Base-by-base conservation (phyloP, 768 basidiomycete species). In the Leccinum imitatum region DNA sequence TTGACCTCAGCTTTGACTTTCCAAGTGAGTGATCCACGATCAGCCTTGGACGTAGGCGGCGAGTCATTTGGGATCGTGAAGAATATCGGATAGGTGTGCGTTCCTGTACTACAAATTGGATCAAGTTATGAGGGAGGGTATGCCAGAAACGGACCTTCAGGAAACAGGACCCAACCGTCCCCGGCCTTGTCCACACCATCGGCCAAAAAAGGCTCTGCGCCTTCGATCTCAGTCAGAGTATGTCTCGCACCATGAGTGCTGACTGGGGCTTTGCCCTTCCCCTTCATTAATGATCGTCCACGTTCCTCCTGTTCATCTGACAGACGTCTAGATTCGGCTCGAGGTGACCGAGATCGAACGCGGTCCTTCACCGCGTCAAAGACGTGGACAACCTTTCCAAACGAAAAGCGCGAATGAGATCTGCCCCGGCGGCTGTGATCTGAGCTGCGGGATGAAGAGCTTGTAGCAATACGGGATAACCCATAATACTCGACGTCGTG, bases 61-160 rank as follows among this genome's bases (percentile, higher is more conserved):
- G 88, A 80, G 60, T 84, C 81, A 5, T 85, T 79, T 0, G 96
- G 93, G 57, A 99, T 87, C n/a, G 87, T 80, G 72, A 98, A 95
- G 13, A 91, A 91, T 68, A 99, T 90, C 3, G 96, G 96, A 74
- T 93, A 98, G n/a, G 89, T 93, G 71, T 98, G 97, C 5, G 86
- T 90, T 19, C 95, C 95, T 91, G 65, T 30, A 59, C 23, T 44
- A 11, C 37, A n/a, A 19, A 27, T 96, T 93, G 15, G 90, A 89
- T 65, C 33, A 60, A 17, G 13, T 13, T 5, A 27, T 25, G 27
- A 54, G 23, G 53, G 23, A 55, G 33, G 44, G 35, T 27, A 23
- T 50, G 23, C 73, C 78, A 41, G 39, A 44, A 19, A 53, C 64
- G 17, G 55, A 90, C 94, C 95, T 77, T 90, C 87, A 66, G 87